Evolutionary conservation across 805 yeast genomes (phyloP).

Genomic region (Tetrapisispora arboricola): DNA sequence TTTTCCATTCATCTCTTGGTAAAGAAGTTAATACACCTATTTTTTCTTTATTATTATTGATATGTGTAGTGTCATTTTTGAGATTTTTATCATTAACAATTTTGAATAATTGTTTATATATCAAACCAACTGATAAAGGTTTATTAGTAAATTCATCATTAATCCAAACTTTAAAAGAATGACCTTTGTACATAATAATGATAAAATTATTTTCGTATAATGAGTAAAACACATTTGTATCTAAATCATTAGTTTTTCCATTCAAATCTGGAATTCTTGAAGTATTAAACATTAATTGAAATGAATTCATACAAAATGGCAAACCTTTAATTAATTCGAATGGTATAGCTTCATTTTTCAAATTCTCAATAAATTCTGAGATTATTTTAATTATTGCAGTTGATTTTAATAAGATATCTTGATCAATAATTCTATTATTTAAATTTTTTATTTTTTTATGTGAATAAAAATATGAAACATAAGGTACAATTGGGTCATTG

Average conservation of each 20-base stretch:
- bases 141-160: conserved; percentile 31
- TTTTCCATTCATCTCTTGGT: conserved; percentile 75
- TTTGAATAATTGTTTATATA: conserved; percentile 48
- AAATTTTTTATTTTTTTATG: conserved; percentile 48
- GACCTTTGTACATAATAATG: conserved; percentile 62
- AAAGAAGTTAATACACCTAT: conserved; percentile 77
- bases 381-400: conserved; percentile 62
- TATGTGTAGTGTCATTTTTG: conserved; percentile 30
- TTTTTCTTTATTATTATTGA: no score
- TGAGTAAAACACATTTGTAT: conserved; percentile 47
- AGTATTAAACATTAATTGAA: conserved; percentile 83
- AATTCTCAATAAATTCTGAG: conserved; percentile 51
- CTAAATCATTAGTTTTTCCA: conserved; percentile 34
- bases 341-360: conserved; percentile 64
- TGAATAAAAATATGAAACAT: conserved; percentile 79
- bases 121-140: conserved; percentile 36
- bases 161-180: conserved; percentile 68
- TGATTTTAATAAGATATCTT: conserved; percentile 61
- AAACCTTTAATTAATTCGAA: conserved; percentile 67
- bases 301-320: conserved; percentile 94
- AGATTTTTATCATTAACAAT: conserved; percentile 35
- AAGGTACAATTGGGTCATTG: conserved; percentile 91
- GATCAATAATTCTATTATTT: conserved; percentile 19
- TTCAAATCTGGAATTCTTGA: conserved; percentile 58
- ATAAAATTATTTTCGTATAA: conserved; percentile 49